phyloP scores from a whole-genome alignment of 208 protist genomes.

The Acanthamoeba royreba region DNA sequence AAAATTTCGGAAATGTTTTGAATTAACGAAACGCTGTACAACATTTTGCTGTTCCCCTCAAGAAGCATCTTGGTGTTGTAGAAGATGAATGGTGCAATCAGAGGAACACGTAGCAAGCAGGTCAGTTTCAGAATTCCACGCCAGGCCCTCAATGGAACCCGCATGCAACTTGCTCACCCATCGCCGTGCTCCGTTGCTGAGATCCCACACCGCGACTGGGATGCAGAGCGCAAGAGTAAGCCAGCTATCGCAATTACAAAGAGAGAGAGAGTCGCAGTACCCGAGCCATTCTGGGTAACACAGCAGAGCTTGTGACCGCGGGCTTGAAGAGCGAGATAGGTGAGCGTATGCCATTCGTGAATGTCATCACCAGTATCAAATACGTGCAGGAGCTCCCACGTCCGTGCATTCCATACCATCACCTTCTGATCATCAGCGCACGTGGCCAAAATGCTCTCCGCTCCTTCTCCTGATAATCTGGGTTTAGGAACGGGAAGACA shows the following conservation, averaged over 20 bases:
- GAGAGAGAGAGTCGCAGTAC: not conserved
- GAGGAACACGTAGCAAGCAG: not conserved
- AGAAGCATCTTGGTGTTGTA: no score
- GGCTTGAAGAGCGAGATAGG: not conserved
- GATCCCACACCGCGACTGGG: not conserved
- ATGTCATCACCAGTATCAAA: not conserved
- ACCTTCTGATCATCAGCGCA: not conserved
- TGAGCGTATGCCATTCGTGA: constrained; percentile 25
- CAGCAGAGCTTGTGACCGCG: not conserved
- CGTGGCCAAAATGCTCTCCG: not conserved
- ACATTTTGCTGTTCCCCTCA: no score
- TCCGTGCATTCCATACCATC: not conserved
- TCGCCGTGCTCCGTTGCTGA: not conserved
- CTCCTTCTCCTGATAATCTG: not conserved
- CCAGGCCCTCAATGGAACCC: not conserved
- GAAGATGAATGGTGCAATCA: not conserved
- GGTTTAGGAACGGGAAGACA: not conserved
- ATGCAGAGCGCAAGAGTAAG: not conserved
- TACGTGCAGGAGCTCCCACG: not conserved
- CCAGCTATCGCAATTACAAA: not conserved
- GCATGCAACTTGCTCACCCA: not conserved
- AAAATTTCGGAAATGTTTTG: no score
- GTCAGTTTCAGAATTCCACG: not conserved
- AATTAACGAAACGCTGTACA: no score
- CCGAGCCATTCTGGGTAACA: not conserved